Evolutionary conservation across 1,284 basidiomycete genomes (phyloP).

Genomic region (Trichosporon ovoides): DNA sequence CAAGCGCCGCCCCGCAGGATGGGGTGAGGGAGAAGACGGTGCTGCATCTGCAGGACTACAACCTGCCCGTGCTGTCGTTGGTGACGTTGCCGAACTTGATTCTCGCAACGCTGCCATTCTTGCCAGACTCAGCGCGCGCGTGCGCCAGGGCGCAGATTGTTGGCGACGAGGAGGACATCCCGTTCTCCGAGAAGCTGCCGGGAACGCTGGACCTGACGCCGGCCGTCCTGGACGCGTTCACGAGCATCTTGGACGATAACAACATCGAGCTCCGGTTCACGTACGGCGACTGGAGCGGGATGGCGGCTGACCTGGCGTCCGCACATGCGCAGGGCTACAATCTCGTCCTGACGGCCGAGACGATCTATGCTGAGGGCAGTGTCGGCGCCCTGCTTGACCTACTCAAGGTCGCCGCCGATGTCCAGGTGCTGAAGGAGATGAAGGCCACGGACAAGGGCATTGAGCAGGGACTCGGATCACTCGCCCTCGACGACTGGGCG

Average conservation of each 20-base stretch:
- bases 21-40: slow-evolving; percentile 44
- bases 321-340: slow-evolving; percentile 54
- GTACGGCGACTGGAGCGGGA: slow-evolving; percentile 67
- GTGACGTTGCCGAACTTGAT: slow-evolving; percentile 83
- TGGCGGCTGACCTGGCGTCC: slow-evolving; percentile 15
- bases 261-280: slow-evolving; percentile 68
- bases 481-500: slow-evolving; percentile 30
- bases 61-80: slow-evolving; percentile 71
- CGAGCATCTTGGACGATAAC: slow-evolving; percentile 54
- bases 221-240: slow-evolving; percentile 63
- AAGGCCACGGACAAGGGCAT: slow-evolving; percentile 15
- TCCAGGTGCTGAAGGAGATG: background rate
- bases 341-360: slow-evolving; percentile 81
- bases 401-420: slow-evolving; percentile 31
- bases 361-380: slow-evolving; percentile 73
- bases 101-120: slow-evolving; percentile 52
- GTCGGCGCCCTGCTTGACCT: slow-evolving; percentile 62
- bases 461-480: slow-evolving; percentile 28
- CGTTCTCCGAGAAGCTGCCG: slow-evolving; percentile 40
- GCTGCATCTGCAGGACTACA: slow-evolving; percentile 92
- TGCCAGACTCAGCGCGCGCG: slow-evolving; percentile 23
- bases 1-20: background rate
- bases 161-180: slow-evolving; percentile 14
- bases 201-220: slow-evolving; percentile 58
- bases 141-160: slow-evolving; percentile 28